Evolutionary conservation across 495 filamentous ascomycete genomes (phyloP).

Genomic region (Neurospora sp.): DNA sequence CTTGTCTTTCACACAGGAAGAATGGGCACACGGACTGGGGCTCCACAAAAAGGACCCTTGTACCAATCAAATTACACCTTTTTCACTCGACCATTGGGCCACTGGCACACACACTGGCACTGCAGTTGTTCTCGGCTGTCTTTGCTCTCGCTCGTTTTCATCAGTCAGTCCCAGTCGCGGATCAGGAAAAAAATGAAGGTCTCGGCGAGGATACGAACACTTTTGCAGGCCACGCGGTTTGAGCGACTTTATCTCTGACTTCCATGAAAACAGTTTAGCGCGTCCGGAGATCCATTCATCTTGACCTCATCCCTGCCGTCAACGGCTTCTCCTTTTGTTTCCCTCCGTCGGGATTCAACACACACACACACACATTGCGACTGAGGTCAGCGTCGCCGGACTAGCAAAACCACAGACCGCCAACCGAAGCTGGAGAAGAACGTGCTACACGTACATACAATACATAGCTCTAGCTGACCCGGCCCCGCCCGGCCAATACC

Average conservation of each 20-base stretch:
- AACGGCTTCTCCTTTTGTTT: neutral
- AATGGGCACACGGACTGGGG: neutral
- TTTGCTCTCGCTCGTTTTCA: neutral
- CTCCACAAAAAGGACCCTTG: neutral
- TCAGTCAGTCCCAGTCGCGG: neutral
- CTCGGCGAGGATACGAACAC: neutral
- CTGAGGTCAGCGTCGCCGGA: neutral
- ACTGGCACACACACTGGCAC: neutral
- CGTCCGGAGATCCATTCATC: neutral
- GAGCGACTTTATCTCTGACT: neutral
- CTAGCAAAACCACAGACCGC: neutral
- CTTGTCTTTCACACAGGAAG: neutral
- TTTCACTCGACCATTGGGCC: neutral
- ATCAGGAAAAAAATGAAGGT: neutral
- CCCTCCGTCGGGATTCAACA: neutral
- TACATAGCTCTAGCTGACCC: neutral
- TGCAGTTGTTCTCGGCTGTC: neutral
- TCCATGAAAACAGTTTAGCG: neutral
- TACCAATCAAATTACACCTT: neutral
- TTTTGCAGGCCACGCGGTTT: neutral
- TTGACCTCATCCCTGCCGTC: neutral
- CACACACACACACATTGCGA: neutral
- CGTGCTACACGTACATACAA: neutral
- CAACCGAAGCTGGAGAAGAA: neutral
- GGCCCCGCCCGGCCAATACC: neutral